Evolutionary conservation across 257 asterid genomes (phyloP), one percentile per base, ranked within the genome.

Genomic region (Lantana camara): DNA sequence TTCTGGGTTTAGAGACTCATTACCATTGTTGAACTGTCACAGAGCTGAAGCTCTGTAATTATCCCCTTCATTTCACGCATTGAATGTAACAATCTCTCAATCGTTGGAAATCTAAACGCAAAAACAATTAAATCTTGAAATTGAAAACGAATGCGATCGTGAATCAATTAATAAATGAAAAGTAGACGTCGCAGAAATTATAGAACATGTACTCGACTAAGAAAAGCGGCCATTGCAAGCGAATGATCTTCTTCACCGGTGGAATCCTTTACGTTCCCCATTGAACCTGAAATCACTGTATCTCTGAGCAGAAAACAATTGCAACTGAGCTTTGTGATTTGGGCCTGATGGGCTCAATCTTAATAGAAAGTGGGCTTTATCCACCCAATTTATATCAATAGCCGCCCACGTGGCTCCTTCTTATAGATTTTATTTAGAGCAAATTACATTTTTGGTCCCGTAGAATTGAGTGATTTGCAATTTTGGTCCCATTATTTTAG

Each of bases 191-290:
- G 75, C 68, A 62, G 14, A 24, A 5, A 50, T 44, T 57, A 14
- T 41, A 65, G 47, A 27, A 77, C 44, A 57, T 69, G 57, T 67
- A 83, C 89, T 42, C 75, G 82, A 72, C 82, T 57, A 74, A 76
- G 88, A 60, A 73, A 76, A 37, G 79, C 72, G 32, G 88, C 85
- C 85, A 82, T 82, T 45, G 63, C 53, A 47, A 38, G 27, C 17
- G 62, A 66, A 14, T 40, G 64, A 53, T 45, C 57, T 37, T n/a
- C n/a, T n/a, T 27, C 32, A 11, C 15, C 6, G n/a, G 75, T 47
- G 55, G 47, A 8, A 70, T 19, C 13, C 55, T 42, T 60, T 15
- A 42, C 48, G 53, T 63, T 41, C 17, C 53, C 4, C 40, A 34
- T 60, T 23, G n/a, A n/a, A n/a, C n/a, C n/a, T n/a, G 44, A 46